Evolutionary conservation across 306 rosid species (phyloP).

Genomic region (Malus sieversii): DNA sequence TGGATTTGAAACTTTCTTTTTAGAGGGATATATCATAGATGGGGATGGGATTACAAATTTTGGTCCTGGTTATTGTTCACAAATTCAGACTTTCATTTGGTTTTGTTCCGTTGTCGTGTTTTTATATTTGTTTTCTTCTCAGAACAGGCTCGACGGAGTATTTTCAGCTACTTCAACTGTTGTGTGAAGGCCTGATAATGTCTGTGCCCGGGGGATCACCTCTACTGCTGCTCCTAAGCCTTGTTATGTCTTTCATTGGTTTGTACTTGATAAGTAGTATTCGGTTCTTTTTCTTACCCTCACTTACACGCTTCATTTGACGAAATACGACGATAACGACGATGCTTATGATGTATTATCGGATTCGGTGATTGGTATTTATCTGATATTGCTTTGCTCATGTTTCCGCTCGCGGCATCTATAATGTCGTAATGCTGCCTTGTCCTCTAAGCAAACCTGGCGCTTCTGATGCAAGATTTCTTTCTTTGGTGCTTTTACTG

Average conservation of each 20-base stretch:
- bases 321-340: neutral
- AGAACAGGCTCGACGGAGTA: conserved; percentile 57
- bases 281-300: neutral
- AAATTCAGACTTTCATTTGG: neutral
- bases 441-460: neutral
- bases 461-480: neutral
- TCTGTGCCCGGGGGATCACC: neutral
- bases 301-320: neutral
- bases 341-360: neutral
- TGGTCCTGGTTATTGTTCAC: neutral
- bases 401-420: neutral
- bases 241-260: neutral
- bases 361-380: neutral
- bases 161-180: conserved; percentile 88
- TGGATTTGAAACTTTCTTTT: neutral
- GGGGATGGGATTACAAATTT: neutral
- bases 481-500: neutral
- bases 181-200: conserved; percentile 61
- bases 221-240: neutral
- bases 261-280: neutral
- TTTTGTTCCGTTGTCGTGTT: neutral
- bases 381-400: neutral
- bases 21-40: neutral
- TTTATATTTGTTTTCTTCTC: neutral
- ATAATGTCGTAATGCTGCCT: neutral